These are phyloP conservation scores for Pleurotus sapidus DNA, from an alignment of 768 basidiomycete genomes.

Conservation along the genomic window DNA sequence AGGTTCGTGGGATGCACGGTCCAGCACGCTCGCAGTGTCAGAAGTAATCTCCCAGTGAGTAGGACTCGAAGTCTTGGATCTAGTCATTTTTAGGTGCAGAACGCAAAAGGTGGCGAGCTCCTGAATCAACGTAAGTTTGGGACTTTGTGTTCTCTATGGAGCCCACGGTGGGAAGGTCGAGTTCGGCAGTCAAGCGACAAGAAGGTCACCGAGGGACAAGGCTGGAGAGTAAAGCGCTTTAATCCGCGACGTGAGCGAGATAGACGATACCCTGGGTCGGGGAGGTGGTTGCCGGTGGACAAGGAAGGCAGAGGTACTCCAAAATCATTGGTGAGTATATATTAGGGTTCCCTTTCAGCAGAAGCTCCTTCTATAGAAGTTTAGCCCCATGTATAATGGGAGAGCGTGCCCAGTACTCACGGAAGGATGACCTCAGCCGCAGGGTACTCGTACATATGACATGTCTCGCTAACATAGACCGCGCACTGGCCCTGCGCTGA, in stretches of 20 bases:
- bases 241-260: background rate
- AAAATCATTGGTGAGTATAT: background rate
- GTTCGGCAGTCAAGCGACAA: background rate
- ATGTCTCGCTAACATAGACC: background rate
- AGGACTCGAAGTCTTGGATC: conserved; percentile 4
- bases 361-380: background rate
- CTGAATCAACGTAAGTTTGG: background rate
- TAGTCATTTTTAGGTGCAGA: background rate
- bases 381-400: background rate
- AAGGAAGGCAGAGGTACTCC: background rate
- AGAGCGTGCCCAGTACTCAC: background rate
- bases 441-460: background rate
- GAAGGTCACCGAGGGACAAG: background rate
- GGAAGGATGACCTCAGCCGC: background rate
- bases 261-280: background rate
- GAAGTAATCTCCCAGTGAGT: background rate
- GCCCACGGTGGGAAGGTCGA: background rate
- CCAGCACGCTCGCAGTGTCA: background rate
- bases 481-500: background rate
- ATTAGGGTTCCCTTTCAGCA: background rate
- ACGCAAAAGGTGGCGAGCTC: no score
- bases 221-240: background rate
- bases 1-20: background rate
- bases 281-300: background rate
- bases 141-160: background rate